phyloP scores from a whole-genome alignment of 768 basidiomycete genomes.

The Phylloporus rhodoxanthus region DNA sequence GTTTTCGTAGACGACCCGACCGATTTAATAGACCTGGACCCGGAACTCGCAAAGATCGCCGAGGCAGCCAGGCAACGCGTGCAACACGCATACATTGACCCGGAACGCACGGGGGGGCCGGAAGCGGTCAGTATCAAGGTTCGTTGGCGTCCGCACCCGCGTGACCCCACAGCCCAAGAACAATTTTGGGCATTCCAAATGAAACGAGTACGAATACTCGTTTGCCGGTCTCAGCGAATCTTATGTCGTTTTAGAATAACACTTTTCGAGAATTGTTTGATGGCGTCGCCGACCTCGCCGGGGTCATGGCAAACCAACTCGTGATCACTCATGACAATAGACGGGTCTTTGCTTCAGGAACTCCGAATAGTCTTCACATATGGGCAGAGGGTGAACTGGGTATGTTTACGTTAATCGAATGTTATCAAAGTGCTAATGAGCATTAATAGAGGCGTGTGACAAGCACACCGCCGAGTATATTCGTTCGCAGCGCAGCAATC shows the following conservation, averaged over 20 bases:
- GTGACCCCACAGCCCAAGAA: conserved; percentile 35
- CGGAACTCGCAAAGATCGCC: conserved; percentile 58
- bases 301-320: conserved; percentile 45
- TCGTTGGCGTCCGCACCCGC: conserved; percentile 63
- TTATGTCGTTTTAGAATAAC: conserved; percentile 43
- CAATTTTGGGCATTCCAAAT: conserved; percentile 49
- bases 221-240: background rate
- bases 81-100: conserved; percentile 19
- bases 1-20: conserved; percentile 39
- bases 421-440: conserved; percentile 5
- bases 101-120: conserved; percentile 29
- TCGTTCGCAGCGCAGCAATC: conserved; percentile 34
- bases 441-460: conserved; percentile 56
- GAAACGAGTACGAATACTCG: conserved; percentile 43
- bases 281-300: conserved; percentile 55
- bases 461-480: conserved; percentile 59
- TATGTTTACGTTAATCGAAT: conserved; percentile 27
- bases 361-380: conserved; percentile 58
- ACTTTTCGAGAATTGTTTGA: conserved; percentile 62
- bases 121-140: conserved; percentile 47
- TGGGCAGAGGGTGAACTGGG: conserved; percentile 67
- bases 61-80: conserved; percentile 32
- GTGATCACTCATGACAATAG: conserved; percentile 57
- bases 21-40: conserved; percentile 49
- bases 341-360: conserved; percentile 64